Evolutionary conservation across 1,284 basidiomycete genomes (phyloP).

Genomic region (Fomitiporia mediterranea): DNA sequence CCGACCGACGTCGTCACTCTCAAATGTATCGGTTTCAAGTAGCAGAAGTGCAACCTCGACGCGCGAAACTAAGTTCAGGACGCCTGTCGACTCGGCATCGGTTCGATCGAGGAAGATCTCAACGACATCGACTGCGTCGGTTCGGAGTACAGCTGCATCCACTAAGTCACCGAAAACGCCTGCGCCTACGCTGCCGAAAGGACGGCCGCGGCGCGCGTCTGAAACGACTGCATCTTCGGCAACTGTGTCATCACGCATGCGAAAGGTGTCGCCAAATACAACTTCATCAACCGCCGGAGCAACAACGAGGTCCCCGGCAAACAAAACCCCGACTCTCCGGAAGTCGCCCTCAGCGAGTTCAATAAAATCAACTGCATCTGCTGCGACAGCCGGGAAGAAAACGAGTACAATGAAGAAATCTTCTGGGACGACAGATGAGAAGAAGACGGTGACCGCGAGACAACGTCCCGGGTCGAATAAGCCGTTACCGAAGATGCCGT

Average conservation of each 20-base stretch:
- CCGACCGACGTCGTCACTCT: constrained; percentile 30
- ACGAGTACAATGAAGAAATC: constrained; percentile 2
- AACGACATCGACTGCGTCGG: constrained; percentile 38
- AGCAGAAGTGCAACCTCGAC: constrained; percentile 45
- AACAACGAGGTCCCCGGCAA: constrained; percentile 13
- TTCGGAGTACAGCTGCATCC: constrained; percentile 30
- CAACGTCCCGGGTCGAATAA: neutral
- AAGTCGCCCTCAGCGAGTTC: constrained; percentile 20
- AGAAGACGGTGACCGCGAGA: neutral
- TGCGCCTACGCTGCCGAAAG: constrained; percentile 14
- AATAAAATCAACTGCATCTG: constrained; percentile 23
- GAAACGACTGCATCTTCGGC: constrained; percentile 28
- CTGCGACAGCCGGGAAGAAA: constrained; percentile 13
- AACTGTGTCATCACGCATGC: constrained; percentile 22
- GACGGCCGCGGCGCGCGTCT: constrained; percentile 27
- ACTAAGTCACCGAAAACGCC: constrained; percentile 21
- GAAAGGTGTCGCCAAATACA: constrained; percentile 10
- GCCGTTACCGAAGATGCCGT: constrained; percentile 13
- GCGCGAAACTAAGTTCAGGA: constrained; percentile 45
- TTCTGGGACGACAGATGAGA: neutral
- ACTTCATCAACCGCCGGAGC: neutral
- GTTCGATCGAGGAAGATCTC: constrained; percentile 40
- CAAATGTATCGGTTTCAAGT: constrained; percentile 35
- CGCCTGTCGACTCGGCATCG: constrained; percentile 38
- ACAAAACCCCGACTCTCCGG: neutral